Percentiles rank a stretch among this genome's conserved stretches.
phyloP scores from a whole-genome alignment of 2,329 filamentous ascomycete species.

The Fusarium denticulatum region DNA sequence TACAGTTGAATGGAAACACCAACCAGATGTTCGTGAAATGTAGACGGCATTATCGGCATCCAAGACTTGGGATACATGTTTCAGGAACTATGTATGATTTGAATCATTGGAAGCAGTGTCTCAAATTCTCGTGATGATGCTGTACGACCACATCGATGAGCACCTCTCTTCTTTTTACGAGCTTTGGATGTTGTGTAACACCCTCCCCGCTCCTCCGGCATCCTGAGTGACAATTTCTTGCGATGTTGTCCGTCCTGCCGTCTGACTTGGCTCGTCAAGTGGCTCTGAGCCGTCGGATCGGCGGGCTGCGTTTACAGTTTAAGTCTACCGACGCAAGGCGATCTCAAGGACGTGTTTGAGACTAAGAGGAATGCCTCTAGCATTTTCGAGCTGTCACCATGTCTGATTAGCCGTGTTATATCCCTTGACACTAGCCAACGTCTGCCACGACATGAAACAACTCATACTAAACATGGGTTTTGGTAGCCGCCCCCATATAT shows the following conservation, averaged over 20 bases:
- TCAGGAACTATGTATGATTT: constrained; percentile 7
- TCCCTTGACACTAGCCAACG: constrained; percentile 10
- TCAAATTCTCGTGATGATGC: constrained; percentile 23
- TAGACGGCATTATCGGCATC: constrained; percentile 9
- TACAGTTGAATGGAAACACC: constrained; percentile 1
- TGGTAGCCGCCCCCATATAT: not conserved
- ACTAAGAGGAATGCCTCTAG: constrained; percentile 3
- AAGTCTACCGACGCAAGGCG: not conserved
- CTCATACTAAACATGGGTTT: constrained; percentile 20
- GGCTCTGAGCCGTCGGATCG: constrained; percentile 20
- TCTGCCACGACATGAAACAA: constrained; percentile 30
- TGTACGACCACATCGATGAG: constrained; percentile 4
- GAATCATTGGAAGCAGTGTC: constrained; percentile 14
- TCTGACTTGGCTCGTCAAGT: not conserved
- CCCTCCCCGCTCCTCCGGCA: constrained; percentile 1
- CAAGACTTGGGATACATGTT: constrained; percentile 8
- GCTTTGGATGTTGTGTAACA: constrained; percentile 13
- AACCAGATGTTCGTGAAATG: not conserved
- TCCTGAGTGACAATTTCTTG: constrained; percentile 5
- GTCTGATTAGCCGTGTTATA: constrained; percentile 1
- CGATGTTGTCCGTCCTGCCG: constrained; percentile 6
- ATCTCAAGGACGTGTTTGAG: constrained; percentile 12
- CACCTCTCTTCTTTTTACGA: constrained; percentile 4
- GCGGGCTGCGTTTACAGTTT: constrained; percentile 6
- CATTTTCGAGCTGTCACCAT: not conserved